phyloP scores from a whole-genome alignment of 306 rosid species.

The Canavalia ensiformis region DNA sequence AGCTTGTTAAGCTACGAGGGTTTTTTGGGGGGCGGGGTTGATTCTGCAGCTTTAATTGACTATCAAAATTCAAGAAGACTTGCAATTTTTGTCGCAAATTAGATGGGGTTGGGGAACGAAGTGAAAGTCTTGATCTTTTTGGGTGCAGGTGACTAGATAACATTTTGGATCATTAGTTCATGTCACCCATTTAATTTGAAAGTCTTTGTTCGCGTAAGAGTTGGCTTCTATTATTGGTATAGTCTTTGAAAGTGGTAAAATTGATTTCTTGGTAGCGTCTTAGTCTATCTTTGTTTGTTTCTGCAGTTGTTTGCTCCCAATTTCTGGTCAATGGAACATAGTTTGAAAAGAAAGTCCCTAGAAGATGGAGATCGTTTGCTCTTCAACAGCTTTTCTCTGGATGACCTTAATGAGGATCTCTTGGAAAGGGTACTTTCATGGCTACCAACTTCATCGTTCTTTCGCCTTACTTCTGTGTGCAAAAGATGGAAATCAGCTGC shows the following conservation, averaged over 20 bases:
- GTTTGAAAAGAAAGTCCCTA: slow-evolving; percentile 74
- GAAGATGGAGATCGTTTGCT: slow-evolving; percentile 49
- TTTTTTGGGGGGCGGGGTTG: background rate
- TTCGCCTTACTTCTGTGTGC: slow-evolving; percentile 86
- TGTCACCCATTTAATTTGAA: slow-evolving; percentile 20
- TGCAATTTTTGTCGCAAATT: slow-evolving; percentile 27
- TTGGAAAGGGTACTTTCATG: slow-evolving; percentile 87
- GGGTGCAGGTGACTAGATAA: background rate
- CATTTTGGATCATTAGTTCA: slow-evolving; percentile 23
- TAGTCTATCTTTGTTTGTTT: slow-evolving; percentile 41
- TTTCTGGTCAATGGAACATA: slow-evolving; percentile 60
- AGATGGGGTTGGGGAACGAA: background rate
- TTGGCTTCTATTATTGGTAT: slow-evolving; percentile 11
- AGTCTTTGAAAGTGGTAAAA: background rate
- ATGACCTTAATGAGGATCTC: slow-evolving; percentile 87
- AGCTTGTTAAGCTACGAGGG: background rate
- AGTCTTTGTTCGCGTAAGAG: slow-evolving; percentile 4
- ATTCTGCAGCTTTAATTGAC: slow-evolving; percentile 9
- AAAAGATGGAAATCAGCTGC: slow-evolving; percentile 92
- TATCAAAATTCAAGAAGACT: slow-evolving; percentile 9
- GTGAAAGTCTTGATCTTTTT: slow-evolving; percentile 44
- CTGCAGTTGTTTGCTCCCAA: slow-evolving; percentile 55
- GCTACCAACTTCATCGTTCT: slow-evolving; percentile 87
- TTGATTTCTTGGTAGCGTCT: slow-evolving; percentile 31
- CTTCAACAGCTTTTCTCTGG: slow-evolving; percentile 62